phyloP scores from a whole-genome alignment of 2,329 filamentous ascomycete species.

The Cryphonectria radicalis region DNA sequence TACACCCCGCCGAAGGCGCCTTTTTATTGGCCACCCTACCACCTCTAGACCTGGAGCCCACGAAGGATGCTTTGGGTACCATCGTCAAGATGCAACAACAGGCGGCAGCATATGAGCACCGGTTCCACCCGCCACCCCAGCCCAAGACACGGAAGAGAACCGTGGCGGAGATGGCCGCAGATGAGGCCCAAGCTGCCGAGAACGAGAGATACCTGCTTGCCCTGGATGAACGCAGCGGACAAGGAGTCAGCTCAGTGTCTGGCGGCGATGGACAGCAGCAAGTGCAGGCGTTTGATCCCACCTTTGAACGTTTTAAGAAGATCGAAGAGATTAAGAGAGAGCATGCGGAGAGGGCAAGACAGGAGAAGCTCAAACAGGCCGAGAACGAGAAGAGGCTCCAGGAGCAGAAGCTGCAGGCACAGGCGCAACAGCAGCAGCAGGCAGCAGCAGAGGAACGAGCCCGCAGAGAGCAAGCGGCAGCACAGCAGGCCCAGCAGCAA shows the following conservation, averaged over 20 bases:
- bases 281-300: slow-evolving; percentile 76
- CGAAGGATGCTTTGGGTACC: slow-evolving; percentile 68
- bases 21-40: slow-evolving; percentile 75
- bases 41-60: slow-evolving; percentile 78
- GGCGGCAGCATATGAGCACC: slow-evolving; percentile 63
- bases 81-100: slow-evolving; percentile 67
- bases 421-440: slow-evolving; percentile 49
- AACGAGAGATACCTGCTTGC: slow-evolving; percentile 92
- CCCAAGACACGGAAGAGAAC: slow-evolving; percentile 93
- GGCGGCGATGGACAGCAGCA: slow-evolving; percentile 75
- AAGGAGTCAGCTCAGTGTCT: slow-evolving; percentile 61
- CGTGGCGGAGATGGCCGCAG: slow-evolving; percentile 90
- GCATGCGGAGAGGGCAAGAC: slow-evolving; percentile 75
- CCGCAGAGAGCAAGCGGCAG: slow-evolving; percentile 42
- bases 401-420: slow-evolving; percentile 51
- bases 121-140: slow-evolving; percentile 75
- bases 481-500: slow-evolving; percentile 33
- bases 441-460: slow-evolving; percentile 45
- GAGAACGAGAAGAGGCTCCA: slow-evolving; percentile 61
- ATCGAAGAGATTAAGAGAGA: slow-evolving; percentile 82
- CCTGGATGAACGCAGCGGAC: slow-evolving; percentile 79
- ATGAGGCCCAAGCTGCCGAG: slow-evolving; percentile 88
- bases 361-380: slow-evolving; percentile 72
- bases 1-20: slow-evolving; percentile 76
- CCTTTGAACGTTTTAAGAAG: slow-evolving; percentile 90